Evolutionary conservation across 2,329 filamentous ascomycete species (phyloP).

Genomic region (Tolypocladium guangdongense): DNA sequence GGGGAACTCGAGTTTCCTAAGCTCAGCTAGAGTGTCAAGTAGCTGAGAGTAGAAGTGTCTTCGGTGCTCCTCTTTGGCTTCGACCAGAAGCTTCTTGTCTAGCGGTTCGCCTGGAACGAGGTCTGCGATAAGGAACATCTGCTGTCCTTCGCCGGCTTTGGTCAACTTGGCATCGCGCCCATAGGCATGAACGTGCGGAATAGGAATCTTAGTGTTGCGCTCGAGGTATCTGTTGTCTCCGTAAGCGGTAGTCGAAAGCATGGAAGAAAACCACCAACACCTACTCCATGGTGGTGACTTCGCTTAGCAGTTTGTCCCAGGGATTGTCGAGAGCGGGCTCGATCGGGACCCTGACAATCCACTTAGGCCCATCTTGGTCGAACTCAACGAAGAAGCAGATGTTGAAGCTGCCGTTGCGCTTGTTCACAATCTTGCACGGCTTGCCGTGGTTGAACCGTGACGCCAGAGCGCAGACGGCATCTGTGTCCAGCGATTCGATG

Average conservation of each 20-base stretch:
- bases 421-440: slow-evolving; percentile 8
- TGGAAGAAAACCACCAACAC: neutral
- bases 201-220: slow-evolving; percentile 10
- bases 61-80: slow-evolving; percentile 3
- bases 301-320: slow-evolving; percentile 15
- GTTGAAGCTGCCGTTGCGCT: slow-evolving; percentile 11
- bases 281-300: slow-evolving; percentile 13
- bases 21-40: slow-evolving; percentile 13
- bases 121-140: slow-evolving; percentile 12
- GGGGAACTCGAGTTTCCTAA: slow-evolving; percentile 12
- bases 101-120: slow-evolving; percentile 8
- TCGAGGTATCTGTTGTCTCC: slow-evolving; percentile 9
- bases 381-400: slow-evolving; percentile 13
- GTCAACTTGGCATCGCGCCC: slow-evolving; percentile 6
- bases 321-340: slow-evolving; percentile 9
- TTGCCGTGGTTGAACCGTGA: slow-evolving; percentile 9
- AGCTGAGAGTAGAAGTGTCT: slow-evolving; percentile 12
- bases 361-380: slow-evolving; percentile 3
- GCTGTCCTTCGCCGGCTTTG: neutral
- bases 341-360: slow-evolving; percentile 14
- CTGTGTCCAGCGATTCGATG: slow-evolving; percentile 10
- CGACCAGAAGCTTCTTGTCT: slow-evolving; percentile 5
- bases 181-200: slow-evolving; percentile 11
- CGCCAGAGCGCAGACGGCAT: slow-evolving; percentile 11
- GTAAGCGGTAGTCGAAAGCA: slow-evolving; percentile 1